These are phyloP conservation scores for Populus euphratica DNA, from an alignment of 345 rosid genomes.

Conservation along the genomic window DNA sequence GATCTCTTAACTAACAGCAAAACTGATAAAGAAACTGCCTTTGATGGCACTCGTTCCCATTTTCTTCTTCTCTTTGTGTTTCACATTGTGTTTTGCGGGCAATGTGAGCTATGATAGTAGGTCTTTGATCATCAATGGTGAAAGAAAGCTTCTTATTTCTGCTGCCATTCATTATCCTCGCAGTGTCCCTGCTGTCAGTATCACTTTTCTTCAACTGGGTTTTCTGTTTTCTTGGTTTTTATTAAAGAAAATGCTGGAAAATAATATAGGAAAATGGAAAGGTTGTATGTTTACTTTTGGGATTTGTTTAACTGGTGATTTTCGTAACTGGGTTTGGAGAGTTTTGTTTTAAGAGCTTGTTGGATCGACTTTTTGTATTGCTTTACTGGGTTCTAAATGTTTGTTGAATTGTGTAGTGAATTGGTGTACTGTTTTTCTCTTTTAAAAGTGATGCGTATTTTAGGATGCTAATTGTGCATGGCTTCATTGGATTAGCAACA, in stretches of 20 bases:
- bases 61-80: constrained; percentile 10
- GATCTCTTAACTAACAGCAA: not conserved
- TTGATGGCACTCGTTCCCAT: not conserved
- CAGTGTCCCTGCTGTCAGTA: constrained; percentile 61
- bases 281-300: too few species aligned
- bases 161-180: constrained; percentile 77
- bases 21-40: not conserved
- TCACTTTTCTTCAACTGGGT: not conserved
- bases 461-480: too few species aligned
- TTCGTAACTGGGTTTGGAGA: too few species aligned
- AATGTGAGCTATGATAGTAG: constrained; percentile 60
- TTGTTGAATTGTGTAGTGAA: not conserved
- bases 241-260: not conserved
- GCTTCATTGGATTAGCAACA: not conserved
- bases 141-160: constrained; percentile 61
- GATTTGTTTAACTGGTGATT: too few species aligned
- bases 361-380: not conserved
- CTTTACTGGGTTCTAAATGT: not conserved
- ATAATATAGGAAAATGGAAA: too few species aligned
- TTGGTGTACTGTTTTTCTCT: too few species aligned
- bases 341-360: too few species aligned
- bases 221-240: not conserved
- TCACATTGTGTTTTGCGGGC: constrained; percentile 18
- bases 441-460: too few species aligned
- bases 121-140: constrained; percentile 55